Percentiles rank a stretch among this genome's conserved stretches.
Conservation (phyloP, 495 filamentous ascomycete species). For the Lasiosphaeria miniovina region DNA sequence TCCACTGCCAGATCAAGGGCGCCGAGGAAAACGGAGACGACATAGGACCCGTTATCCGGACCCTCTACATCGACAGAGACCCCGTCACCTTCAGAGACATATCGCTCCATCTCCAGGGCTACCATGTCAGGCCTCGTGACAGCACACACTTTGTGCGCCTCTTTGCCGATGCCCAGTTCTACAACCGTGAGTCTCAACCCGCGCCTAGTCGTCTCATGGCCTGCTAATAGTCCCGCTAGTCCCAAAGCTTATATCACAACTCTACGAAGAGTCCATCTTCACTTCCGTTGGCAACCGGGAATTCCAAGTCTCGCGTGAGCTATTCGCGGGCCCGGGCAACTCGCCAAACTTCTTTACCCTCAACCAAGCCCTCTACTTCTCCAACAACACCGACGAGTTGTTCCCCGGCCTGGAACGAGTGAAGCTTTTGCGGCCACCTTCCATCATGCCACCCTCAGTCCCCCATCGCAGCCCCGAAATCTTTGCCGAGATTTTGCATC, state of each 20-base stretch:
- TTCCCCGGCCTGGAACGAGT: conserved; percentile 82
- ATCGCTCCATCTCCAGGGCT: conserved; percentile 87
- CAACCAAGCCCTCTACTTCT: conserved; percentile 88
- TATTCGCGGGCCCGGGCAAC: conserved; percentile 82
- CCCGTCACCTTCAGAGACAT: conserved; percentile 88
- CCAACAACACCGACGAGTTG: conserved; percentile 67
- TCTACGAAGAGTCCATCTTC: conserved; percentile 92
- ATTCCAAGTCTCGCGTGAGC: conserved; percentile 86
- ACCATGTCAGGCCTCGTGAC: conserved; percentile 81
- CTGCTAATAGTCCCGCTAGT: conserved; percentile 45
- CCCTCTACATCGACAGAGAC: conserved; percentile 94
- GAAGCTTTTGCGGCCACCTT: conserved; percentile 83
- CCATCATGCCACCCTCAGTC: conserved; percentile 76
- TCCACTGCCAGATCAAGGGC: conserved; percentile 72
- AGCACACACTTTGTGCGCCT: conserved; percentile 83
- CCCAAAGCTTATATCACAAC: conserved; percentile 83
- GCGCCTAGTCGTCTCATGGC: conserved; percentile 1
- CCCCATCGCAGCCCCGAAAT: conserved; percentile 75
- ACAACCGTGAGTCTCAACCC: conserved; percentile 59
- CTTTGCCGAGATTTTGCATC: conserved; percentile 79
- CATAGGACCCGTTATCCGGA: conserved; percentile 48
- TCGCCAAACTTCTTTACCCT: conserved; percentile 94
- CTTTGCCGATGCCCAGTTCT: conserved; percentile 96
- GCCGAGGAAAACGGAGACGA: conserved; percentile 57
- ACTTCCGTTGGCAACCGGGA: conserved; percentile 80